Percentiles rank a stretch among this genome's conserved stretches.
Conservation (phyloP, 305 asterid genomes). For the Solanum hybrid region DNA sequence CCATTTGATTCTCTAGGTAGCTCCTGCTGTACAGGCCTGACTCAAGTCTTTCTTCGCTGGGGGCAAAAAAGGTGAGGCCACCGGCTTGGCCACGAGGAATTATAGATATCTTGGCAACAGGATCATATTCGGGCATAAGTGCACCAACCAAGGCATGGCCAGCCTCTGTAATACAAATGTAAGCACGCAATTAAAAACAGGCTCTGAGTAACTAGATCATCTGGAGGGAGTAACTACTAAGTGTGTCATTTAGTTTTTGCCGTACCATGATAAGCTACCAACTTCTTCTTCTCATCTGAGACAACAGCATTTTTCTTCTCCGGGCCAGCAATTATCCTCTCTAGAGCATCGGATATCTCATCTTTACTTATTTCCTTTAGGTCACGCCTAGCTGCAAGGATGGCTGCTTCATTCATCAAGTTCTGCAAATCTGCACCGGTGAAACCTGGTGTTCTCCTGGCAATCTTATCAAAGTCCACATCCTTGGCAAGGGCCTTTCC, state of each 20-base stretch:
- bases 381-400: constrained; percentile 89
- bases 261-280: constrained; percentile 85
- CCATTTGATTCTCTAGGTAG: constrained; percentile 96
- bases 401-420: constrained; percentile 96
- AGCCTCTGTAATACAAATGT: constrained; percentile 49
- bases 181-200: not conserved
- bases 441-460: constrained; percentile 95
- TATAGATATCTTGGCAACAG: constrained; percentile 92
- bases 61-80: constrained; percentile 92
- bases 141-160: constrained; percentile 99
- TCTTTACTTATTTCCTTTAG: constrained; percentile 92
- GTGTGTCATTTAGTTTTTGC: not conserved
- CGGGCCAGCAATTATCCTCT: constrained; percentile 92
- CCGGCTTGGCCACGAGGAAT: constrained; percentile 99
- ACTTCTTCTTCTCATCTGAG: constrained; percentile 83
- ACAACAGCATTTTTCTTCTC: constrained; percentile 97
- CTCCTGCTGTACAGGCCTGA: constrained; percentile 88
- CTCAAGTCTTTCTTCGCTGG: constrained; percentile 94
- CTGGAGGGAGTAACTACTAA: not conserved
- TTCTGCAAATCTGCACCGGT: constrained; percentile 95
- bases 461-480: constrained; percentile 81
- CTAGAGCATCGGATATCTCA: constrained; percentile 87
- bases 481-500: constrained; percentile 94
- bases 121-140: constrained; percentile 94
- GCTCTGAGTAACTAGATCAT: not conserved